Evolutionary conservation across 2,329 filamentous ascomycete genomes (phyloP).

Genomic region (Ophiostoma sp.): DNA sequence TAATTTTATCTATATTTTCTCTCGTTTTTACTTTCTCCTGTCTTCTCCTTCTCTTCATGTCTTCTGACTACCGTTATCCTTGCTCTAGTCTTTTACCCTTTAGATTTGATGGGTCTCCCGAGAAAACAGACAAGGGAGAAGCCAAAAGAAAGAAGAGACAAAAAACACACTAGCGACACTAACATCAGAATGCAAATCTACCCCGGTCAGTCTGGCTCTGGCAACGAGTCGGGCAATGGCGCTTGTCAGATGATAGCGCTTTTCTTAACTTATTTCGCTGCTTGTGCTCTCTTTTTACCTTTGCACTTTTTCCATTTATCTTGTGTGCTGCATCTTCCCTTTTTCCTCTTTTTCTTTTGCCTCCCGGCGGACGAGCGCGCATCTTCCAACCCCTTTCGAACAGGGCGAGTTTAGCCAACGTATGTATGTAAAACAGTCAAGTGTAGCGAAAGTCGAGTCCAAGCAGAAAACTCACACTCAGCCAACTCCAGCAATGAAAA

Average conservation of each 20-base stretch:
- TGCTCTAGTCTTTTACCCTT: not conserved
- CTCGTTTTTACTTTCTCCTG: not conserved
- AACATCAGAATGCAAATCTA: slow-evolving; percentile 2
- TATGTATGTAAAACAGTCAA: not conserved
- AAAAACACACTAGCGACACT: not conserved
- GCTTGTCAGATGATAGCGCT: not conserved
- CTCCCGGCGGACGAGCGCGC: slow-evolving; percentile 11
- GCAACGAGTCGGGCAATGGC: too few relatives aligned
- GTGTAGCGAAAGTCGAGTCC: not conserved
- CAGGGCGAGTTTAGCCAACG: not conserved
- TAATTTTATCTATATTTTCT: not conserved
- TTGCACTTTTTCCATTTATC: not conserved
- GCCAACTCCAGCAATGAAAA: not conserved
- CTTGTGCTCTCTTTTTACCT: not conserved
- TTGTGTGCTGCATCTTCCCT: not conserved
- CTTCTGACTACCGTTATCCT: not conserved
- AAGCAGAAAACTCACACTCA: too few relatives aligned
- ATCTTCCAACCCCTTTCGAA: slow-evolving; percentile 14
- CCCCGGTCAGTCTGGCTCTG: not conserved
- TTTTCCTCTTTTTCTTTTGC: slow-evolving; percentile 12
- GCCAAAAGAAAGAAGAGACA: not conserved
- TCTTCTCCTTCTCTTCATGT: not conserved
- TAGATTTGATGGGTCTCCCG: not conserved
- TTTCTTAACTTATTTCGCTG: not conserved
- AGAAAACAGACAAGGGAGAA: not conserved